A percentile compares a stretch with the other conserved stretches of the same genome.
These are phyloP conservation scores for Brassica cretica DNA, from an alignment of 345 rosid genomes.

Conservation along the genomic window DNA sequence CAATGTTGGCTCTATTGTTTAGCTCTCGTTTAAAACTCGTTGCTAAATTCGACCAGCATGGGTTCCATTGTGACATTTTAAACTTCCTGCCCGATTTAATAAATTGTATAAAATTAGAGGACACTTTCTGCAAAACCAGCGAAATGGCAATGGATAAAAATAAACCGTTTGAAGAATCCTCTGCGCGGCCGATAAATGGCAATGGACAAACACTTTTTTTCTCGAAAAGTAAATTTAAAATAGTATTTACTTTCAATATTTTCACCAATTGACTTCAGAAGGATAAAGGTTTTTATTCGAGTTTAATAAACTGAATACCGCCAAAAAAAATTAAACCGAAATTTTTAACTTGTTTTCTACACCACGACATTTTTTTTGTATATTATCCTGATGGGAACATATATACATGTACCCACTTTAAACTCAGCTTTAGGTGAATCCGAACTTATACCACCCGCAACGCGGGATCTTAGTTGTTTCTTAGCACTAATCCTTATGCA, in stretches of 20 bases:
- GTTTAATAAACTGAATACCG: background rate
- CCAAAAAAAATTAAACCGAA: background rate
- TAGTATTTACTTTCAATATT: too few species aligned
- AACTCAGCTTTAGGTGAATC: constrained; percentile 22
- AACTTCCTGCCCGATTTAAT: background rate
- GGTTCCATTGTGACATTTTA: background rate
- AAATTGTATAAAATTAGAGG: background rate
- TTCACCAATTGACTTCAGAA: background rate
- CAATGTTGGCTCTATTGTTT: constrained; percentile 20
- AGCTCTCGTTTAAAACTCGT: background rate
- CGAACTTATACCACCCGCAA: background rate
- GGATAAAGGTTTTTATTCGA: background rate
- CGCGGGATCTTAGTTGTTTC: too few species aligned
- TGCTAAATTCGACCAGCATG: background rate
- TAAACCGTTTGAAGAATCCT: constrained; percentile 32
- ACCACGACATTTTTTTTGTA: constrained; percentile 4
- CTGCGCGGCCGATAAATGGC: constrained; percentile 39
- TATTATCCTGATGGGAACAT: constrained; percentile 19
- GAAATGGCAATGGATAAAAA: constrained; percentile 20
- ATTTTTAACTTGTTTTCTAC: background rate
- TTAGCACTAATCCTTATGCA: too few species aligned
- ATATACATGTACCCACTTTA: background rate
- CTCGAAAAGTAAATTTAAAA: background rate
- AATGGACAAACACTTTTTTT: background rate
- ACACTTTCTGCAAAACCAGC: background rate